Evolutionary conservation across 1,139 yeast species (phyloP).

Genomic region (Nakaseomyces glabratus): DNA sequence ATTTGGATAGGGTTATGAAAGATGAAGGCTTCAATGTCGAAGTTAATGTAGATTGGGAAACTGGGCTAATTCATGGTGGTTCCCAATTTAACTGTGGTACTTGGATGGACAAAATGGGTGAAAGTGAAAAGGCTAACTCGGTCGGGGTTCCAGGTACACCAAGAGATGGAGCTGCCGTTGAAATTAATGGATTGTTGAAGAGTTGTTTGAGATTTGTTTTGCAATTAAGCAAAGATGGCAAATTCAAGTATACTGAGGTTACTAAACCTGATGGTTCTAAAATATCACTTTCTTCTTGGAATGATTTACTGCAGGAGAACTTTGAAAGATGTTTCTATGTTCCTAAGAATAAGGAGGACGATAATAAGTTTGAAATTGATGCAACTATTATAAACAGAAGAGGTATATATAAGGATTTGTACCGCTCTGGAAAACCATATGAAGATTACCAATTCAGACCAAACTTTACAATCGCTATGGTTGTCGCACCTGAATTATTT

Average conservation of each 20-base stretch:
- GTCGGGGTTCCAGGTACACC: slow-evolving; percentile 96
- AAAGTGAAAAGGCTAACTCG: slow-evolving; percentile 70
- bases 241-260: slow-evolving; percentile 51
- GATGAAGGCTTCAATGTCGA: slow-evolving; percentile 87
- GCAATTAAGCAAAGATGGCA: slow-evolving; percentile 44
- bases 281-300: slow-evolving; percentile 59
- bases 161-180: slow-evolving; percentile 94
- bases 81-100: slow-evolving; percentile 92
- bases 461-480: slow-evolving; percentile 86
- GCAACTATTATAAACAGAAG: slow-evolving; percentile 66
- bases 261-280: slow-evolving; percentile 47
- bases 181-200: slow-evolving; percentile 80
- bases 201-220: slow-evolving; percentile 75
- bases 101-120: slow-evolving; percentile 99
- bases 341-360: slow-evolving; percentile 55
- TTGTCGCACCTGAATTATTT: slow-evolving; percentile 89
- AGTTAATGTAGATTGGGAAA: slow-evolving; percentile 75
- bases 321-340: slow-evolving; percentile 75
- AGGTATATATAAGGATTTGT: slow-evolving; percentile 88
- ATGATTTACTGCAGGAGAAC: slow-evolving; percentile 52
- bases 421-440: slow-evolving; percentile 69
- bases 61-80: slow-evolving; percentile 86
- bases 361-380: slow-evolving; percentile 51
- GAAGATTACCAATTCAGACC: slow-evolving; percentile 94
- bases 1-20: slow-evolving; percentile 82